Conservation (phyloP, 129 eudicot genomes). For the Flaveria trinervia region DNA sequence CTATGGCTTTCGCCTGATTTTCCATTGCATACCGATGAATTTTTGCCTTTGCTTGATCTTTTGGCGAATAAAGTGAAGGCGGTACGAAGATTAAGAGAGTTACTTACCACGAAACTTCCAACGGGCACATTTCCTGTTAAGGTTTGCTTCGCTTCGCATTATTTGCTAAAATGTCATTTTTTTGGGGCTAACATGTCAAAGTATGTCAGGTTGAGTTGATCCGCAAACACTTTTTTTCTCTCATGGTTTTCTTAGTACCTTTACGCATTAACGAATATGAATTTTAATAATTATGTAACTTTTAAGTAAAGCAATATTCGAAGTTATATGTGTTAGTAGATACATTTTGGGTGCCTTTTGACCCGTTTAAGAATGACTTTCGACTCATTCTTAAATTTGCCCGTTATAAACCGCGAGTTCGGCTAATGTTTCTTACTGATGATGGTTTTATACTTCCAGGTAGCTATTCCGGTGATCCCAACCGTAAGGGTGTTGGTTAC, state of each 20-base stretch:
- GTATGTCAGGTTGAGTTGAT: background rate
- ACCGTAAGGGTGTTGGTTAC: conserved; percentile 81
- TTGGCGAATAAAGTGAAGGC: conserved; percentile 92
- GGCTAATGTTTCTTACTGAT: background rate
- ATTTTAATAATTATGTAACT: background rate
- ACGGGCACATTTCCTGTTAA: conserved; percentile 85
- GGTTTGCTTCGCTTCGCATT: conserved; percentile 45
- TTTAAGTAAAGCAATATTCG: background rate
- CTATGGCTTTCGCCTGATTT: conserved; percentile 83
- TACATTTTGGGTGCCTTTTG: conserved; percentile 1
- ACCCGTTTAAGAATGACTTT: background rate
- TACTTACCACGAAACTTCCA: conserved; percentile 90
- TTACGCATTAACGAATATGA: background rate
- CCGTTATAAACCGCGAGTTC: background rate
- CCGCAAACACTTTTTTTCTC: background rate
- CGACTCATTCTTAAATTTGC: background rate
- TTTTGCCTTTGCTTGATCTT: conserved; percentile 85
- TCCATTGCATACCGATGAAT: conserved; percentile 73
- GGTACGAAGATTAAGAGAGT: conserved; percentile 72
- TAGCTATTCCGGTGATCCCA: conserved; percentile 83
- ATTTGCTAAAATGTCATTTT: background rate
- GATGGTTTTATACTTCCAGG: conserved; percentile 41
- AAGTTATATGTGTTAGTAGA: background rate
- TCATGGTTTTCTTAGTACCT: background rate
- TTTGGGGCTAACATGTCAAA: background rate